Evolutionary conservation across 2,329 filamentous ascomycete genomes (phyloP).

Genomic region (Phaeophleospora eucalypticola): DNA sequence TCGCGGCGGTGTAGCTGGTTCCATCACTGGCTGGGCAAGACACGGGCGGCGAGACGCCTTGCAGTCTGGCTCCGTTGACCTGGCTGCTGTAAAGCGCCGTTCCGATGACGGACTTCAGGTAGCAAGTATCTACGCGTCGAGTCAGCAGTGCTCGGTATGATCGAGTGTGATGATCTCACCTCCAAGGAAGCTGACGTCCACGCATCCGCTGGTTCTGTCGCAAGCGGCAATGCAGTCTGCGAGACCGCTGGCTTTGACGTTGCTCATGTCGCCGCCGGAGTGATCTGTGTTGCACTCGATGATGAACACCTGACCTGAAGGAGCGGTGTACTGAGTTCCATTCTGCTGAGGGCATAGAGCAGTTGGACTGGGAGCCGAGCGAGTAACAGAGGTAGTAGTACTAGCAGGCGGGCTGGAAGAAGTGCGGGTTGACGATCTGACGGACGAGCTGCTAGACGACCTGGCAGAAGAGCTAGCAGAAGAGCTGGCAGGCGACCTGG

Average conservation of each 20-base stretch:
- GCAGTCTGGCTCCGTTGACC: constrained; percentile 28
- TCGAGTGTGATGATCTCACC: too few species aligned
- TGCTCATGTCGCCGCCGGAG: constrained; percentile 26
- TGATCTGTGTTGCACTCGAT: constrained; percentile 30
- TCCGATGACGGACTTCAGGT: constrained; percentile 30
- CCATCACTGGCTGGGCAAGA: constrained; percentile 19
- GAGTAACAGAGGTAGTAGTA: constrained; percentile 5
- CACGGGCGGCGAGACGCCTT: constrained; percentile 12
- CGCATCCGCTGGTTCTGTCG: constrained; percentile 18
- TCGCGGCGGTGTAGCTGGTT: constrained; percentile 18
- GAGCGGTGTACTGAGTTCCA: constrained; percentile 19
- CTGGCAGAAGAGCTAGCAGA: too few species aligned
- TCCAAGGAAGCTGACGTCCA: constrained; percentile 23
- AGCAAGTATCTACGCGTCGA: constrained; percentile 30
- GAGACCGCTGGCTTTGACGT: constrained; percentile 15
- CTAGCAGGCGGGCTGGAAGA: too few species aligned
- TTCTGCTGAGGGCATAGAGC: constrained; percentile 21
- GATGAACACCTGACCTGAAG: constrained; percentile 18
- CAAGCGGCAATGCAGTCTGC: constrained; percentile 25
- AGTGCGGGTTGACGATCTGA: too few species aligned
- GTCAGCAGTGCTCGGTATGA: too few species aligned
- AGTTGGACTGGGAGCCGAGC: constrained; percentile 7
- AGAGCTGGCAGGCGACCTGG: too few species aligned
- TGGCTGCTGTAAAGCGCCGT: constrained; percentile 13
- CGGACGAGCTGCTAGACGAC: too few species aligned